These are phyloP conservation scores for Oemleria cerasiformis DNA, from an alignment of 306 rosid species.

Conservation along the genomic window DNA sequence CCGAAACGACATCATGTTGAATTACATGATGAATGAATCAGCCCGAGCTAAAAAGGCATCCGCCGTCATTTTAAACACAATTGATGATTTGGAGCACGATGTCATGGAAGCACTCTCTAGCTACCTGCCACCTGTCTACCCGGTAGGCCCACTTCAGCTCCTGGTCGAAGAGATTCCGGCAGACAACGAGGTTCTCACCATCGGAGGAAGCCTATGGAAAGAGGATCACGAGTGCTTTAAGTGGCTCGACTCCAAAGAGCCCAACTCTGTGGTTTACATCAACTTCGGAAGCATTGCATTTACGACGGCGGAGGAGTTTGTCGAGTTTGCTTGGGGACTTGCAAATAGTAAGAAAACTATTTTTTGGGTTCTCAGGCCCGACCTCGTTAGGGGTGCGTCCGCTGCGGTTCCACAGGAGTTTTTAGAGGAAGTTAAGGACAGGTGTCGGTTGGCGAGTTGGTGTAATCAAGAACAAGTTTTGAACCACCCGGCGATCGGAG, in stretches of 20 bases:
- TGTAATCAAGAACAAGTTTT: conserved; percentile 61
- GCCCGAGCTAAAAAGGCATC: conserved; percentile 38
- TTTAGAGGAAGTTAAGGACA: conserved; percentile 20
- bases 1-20: conserved; percentile 38
- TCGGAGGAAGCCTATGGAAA: conserved; percentile 65
- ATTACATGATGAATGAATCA: not conserved
- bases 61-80: conserved; percentile 54
- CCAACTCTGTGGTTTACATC: conserved; percentile 53
- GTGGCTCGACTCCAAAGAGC: conserved; percentile 50
- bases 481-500: conserved; percentile 51
- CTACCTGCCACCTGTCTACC: conserved; percentile 40
- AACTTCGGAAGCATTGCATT: conserved; percentile 71
- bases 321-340: conserved; percentile 77
- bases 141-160: conserved; percentile 53
- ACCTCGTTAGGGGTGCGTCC: conserved; percentile 29
- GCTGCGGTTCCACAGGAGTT: conserved; percentile 43
- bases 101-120: conserved; percentile 33
- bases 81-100: conserved; percentile 45
- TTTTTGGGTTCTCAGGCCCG: conserved; percentile 60
- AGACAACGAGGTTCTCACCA: not conserved
- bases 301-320: conserved; percentile 43
- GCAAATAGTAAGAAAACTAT: conserved; percentile 45
- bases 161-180: conserved; percentile 22
- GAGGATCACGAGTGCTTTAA: conserved; percentile 50
- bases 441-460: conserved; percentile 49